Evolutionary conservation across 768 basidiomycete species (phyloP).

Genomic region (Leccinum boreale): DNA sequence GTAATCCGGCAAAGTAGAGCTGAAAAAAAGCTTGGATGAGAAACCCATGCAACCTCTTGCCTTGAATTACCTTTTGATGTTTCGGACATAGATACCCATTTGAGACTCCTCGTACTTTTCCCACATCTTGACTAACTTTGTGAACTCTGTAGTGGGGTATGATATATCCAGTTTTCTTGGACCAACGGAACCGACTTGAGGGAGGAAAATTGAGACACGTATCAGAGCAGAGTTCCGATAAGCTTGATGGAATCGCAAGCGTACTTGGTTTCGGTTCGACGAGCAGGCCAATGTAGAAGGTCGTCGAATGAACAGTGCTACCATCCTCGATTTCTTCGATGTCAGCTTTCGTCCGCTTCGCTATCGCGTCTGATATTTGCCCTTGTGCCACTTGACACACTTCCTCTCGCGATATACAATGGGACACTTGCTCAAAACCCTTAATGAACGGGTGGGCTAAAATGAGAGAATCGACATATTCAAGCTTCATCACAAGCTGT

Average conservation of each 20-base stretch:
- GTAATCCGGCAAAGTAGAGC: conserved; percentile 74
- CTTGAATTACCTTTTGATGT: conserved; percentile 76
- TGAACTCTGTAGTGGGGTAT: conserved; percentile 94
- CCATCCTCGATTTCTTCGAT: conserved; percentile 73
- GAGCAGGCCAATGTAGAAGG: conserved; percentile 92
- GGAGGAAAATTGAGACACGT: conserved; percentile 9
- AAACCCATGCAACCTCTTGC: conserved; percentile 9
- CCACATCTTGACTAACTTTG: conserved; percentile 91
- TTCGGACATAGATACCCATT: conserved; percentile 93
- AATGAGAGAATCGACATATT: conserved; percentile 88
- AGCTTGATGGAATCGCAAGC: conserved; percentile 27
- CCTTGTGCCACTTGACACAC: conserved; percentile 86
- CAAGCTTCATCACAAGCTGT: conserved; percentile 96
- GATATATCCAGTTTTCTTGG: conserved; percentile 91
- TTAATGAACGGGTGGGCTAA: conserved; percentile 95
- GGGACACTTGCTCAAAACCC: conserved; percentile 84
- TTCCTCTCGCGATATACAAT: conserved; percentile 85
- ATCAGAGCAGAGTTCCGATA: conserved; percentile 17
- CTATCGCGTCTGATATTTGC: conserved; percentile 70
- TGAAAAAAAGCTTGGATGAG: conserved; percentile 32
- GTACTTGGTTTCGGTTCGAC: conserved; percentile 90
- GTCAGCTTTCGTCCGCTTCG: conserved; percentile 73
- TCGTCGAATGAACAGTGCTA: conserved; percentile 88
- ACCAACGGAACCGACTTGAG: conserved; percentile 68
- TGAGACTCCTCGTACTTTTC: conserved; percentile 87